Evolutionary conservation across 2,329 filamentous ascomycete genomes (phyloP), one percentile per base, ranked within the genome.

Genomic region (Akanthomyces dipterigenus): DNA sequence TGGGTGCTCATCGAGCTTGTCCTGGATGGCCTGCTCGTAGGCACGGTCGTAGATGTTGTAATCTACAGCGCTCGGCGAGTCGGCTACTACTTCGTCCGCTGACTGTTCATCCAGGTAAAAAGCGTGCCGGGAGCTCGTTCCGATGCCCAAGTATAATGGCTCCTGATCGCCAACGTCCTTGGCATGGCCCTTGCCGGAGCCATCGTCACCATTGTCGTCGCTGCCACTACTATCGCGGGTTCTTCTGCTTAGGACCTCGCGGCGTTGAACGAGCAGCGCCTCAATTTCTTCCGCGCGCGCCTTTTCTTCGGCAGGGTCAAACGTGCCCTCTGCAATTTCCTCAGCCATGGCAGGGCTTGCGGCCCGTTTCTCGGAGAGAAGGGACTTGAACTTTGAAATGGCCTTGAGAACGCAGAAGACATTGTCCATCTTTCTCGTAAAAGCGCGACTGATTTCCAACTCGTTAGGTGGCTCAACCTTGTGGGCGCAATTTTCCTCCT

Each of bases 371-470:
- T 65, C 71, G 1, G 66, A 68, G n/a, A 95, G 76, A 9, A 96
- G 80, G 55, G 83, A 78, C 72, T 96, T 97, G 79, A 98, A 97
- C 62, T 89, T 90, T 65, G 88, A 87, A 45, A 96, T 93, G 4
- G 93, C 95, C 83, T 91, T 95, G 80, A 98, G 89, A 66, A 98
- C 90, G 57, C 87, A 90, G 62, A 98, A 80, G 2, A 98, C 80
- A 70, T 95, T 88, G 63, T 88, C 88, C 83, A 98, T 92, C 70
- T 92, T 96, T 26, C 85, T 85, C 3, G 95, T 98, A 65, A 98
- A 96, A 16, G 95, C 95, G 65, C 89, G 86, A 68, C 91, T 91
- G 70, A 97, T 84, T 75, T 99, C 95, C 61, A 93, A 87, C 67
- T 95, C 90, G 62, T 93, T 98, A 1, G 93, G 93, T 5, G 87